A percentile compares a stretch with the other conserved stretches of the same genome.
Conservation (phyloP, 495 filamentous ascomycete genomes). For the Annulohypoxylon maeteangense region DNA sequence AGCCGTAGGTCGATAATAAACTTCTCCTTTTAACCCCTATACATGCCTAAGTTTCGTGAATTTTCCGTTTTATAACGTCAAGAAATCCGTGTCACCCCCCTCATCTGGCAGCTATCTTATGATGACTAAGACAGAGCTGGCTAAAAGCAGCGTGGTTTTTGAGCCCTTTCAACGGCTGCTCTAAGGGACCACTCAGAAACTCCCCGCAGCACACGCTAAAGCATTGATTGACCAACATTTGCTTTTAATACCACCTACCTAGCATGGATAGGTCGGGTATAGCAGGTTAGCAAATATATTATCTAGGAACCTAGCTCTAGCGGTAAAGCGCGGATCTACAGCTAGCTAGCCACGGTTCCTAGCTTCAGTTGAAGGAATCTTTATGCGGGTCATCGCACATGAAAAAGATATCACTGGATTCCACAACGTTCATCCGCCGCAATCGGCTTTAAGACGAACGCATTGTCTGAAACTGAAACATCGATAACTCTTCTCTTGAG, state of each 20-base stretch:
- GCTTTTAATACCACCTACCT: conserved; percentile 28
- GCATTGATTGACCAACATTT: conserved; percentile 18
- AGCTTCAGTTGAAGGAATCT: conserved; percentile 15
- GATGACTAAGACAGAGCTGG: neutral
- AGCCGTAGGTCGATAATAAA: neutral
- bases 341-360: conserved; percentile 1
- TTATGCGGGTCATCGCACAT: conserved; percentile 43
- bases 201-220: conserved; percentile 20
- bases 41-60: neutral
- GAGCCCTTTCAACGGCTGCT: neutral
- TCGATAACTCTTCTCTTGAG: conserved; percentile 3
- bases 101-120: neutral
- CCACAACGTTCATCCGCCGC: conserved; percentile 8
- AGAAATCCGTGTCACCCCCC: neutral
- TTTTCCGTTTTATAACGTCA: neutral
- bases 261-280: neutral
- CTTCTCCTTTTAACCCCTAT: neutral
- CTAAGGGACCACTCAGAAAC: conserved; percentile 18
- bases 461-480: neutral
- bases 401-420: conserved; percentile 43
- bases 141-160: neutral
- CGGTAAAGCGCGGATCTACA: conserved; percentile 19
- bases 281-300: neutral
- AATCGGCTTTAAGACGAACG: conserved; percentile 22
- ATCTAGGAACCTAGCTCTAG: neutral